Conservation (phyloP, 768 basidiomycete genomes). For the Termitomyces sp. region DNA sequence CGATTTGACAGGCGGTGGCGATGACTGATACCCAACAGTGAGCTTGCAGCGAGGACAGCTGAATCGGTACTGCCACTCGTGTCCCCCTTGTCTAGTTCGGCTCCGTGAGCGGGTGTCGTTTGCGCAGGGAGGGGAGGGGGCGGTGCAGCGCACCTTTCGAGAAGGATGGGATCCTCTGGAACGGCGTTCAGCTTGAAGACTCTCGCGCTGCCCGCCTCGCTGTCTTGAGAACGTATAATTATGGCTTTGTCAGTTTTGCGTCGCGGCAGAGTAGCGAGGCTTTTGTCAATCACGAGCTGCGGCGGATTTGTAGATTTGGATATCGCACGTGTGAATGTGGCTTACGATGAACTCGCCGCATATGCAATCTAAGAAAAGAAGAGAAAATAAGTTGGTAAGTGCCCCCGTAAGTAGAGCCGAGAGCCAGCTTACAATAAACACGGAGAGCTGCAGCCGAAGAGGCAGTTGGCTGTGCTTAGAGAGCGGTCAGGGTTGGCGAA, state of each 20-base stretch:
- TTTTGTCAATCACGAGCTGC: slow-evolving; percentile 80
- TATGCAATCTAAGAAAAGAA: slow-evolving; percentile 57
- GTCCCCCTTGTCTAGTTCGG: slow-evolving; percentile 47
- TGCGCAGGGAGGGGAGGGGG: not conserved
- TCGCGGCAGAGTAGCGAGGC: slow-evolving; percentile 58
- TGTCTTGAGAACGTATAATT: slow-evolving; percentile 73
- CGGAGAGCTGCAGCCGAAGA: slow-evolving; percentile 73
- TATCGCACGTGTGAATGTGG: slow-evolving; percentile 6
- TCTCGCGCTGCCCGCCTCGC: slow-evolving; percentile 46
- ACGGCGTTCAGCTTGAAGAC: slow-evolving; percentile 87
- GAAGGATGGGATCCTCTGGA: slow-evolving; percentile 59
- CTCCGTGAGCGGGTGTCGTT: not conserved
- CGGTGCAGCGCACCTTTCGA: slow-evolving; percentile 58
- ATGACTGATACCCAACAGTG: slow-evolving; percentile 72
- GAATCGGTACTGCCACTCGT: slow-evolving; percentile 73
- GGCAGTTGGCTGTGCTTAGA: slow-evolving; percentile 72
- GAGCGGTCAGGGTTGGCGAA: not conserved
- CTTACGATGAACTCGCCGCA: slow-evolving; percentile 84
- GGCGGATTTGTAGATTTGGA: slow-evolving; percentile 3
- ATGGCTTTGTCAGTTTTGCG: slow-evolving; percentile 76
- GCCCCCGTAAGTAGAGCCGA: slow-evolving; percentile 11
- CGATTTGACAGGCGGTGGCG: slow-evolving; percentile 69
- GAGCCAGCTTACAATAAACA: slow-evolving; percentile 63
- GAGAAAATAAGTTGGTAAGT: slow-evolving; percentile 3
- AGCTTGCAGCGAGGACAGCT: slow-evolving; percentile 63